Percentiles rank a stretch among this genome's conserved stretches.
Evolutionary conservation across 306 rosid genomes (phyloP).

Genomic region (Ochetophila trinervis): DNA sequence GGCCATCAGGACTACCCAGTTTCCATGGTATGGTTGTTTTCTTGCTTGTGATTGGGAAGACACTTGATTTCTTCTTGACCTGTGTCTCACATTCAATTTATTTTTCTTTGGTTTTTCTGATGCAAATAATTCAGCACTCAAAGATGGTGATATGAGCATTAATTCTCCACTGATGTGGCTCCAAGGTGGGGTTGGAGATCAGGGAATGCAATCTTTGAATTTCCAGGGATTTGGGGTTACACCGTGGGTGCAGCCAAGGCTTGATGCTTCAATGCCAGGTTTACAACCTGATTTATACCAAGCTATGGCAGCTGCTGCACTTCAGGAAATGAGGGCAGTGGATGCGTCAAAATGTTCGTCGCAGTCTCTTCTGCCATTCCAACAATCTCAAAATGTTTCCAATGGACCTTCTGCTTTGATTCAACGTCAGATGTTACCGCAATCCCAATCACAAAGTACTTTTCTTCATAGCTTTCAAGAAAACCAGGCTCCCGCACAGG

Average conservation of each 20-base stretch:
- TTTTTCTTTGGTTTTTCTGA: not conserved
- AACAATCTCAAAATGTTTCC: conserved; percentile 59
- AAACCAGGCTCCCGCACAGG: conserved; percentile 53
- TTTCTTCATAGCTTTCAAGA: conserved; percentile 64
- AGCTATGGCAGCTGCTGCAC: conserved; percentile 80
- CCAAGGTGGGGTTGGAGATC: conserved; percentile 62
- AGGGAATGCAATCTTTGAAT: conserved; percentile 68
- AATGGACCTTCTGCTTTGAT: conserved; percentile 57
- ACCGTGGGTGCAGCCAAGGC: conserved; percentile 85
- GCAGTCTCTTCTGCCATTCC: conserved; percentile 64
- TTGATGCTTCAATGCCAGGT: conserved; percentile 63
- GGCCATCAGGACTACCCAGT: conserved; percentile 79
- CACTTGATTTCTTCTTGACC: not conserved
- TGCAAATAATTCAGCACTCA: conserved; percentile 48
- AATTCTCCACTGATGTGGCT: conserved; percentile 72
- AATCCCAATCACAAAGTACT: conserved; percentile 58
- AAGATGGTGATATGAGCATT: conserved; percentile 71
- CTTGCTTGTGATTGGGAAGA: not conserved
- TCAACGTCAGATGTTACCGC: conserved; percentile 67
- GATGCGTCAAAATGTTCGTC: conserved; percentile 57
- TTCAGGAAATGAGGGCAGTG: conserved; percentile 69
- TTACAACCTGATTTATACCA: conserved; percentile 71
- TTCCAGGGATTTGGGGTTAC: conserved; percentile 69
- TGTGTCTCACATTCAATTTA: conserved; percentile 1
- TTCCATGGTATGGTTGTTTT: conserved; percentile 58